Percentiles rank a stretch among this genome's conserved stretches.
These are phyloP conservation scores for Ilex aquifolium DNA, from an alignment of 257 asterid species.

Conservation along the genomic window DNA sequence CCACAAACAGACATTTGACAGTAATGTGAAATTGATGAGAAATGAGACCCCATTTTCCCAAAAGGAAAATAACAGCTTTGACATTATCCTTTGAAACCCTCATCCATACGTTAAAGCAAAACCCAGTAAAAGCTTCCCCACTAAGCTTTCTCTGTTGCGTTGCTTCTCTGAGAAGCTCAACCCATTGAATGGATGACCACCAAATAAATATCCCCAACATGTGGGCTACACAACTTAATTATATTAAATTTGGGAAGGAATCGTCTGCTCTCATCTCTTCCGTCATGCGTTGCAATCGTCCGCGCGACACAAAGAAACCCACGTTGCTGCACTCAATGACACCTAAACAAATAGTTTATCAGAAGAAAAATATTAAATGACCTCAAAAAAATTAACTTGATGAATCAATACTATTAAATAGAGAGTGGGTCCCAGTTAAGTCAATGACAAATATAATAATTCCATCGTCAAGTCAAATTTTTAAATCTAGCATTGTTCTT, in stretches of 20 bases:
- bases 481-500: too few relatives aligned
- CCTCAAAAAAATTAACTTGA: too few relatives aligned
- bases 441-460: too few relatives aligned
- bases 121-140: constrained; percentile 42
- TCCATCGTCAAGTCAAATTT: too few relatives aligned
- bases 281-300: background rate
- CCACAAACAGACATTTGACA: constrained; percentile 1
- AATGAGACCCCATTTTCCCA: background rate
- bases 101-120: constrained; percentile 38
- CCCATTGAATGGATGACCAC: constrained; percentile 29
- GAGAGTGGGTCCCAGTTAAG: too few relatives aligned
- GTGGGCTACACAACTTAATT: constrained; percentile 36
- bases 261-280: background rate
- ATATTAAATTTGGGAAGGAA: constrained; percentile 10
- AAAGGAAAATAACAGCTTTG: background rate
- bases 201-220: constrained; percentile 14
- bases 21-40: background rate
- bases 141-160: constrained; percentile 40
- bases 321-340: too few relatives aligned
- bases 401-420: too few relatives aligned
- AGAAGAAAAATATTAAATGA: too few relatives aligned
- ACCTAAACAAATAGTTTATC: too few relatives aligned
- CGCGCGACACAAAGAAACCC: too few relatives aligned
- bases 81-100: constrained; percentile 17
- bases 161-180: constrained; percentile 44